Evolutionary conservation across 805 yeast species (phyloP).

Genomic region (Wickerhamomyces pijperi): DNA sequence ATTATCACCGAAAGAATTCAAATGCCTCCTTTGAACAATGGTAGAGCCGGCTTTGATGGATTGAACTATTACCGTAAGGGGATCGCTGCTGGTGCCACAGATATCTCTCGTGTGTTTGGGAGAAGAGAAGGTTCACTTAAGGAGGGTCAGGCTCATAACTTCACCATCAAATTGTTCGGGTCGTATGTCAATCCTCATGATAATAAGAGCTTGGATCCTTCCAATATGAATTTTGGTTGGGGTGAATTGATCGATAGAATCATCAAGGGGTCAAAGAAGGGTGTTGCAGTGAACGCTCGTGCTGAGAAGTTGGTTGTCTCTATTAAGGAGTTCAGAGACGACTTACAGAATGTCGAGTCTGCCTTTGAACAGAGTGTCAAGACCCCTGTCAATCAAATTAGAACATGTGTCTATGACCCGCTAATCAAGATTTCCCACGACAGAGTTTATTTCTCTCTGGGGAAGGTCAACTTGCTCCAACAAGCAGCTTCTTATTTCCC

Average conservation of each 20-base stretch:
- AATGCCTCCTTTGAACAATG: too few relatives aligned
- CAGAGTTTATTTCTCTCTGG: slow-evolving; percentile 46
- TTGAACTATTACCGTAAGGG: slow-evolving; percentile 53
- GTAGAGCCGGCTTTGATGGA: too few relatives aligned
- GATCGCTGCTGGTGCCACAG: slow-evolving; percentile 81
- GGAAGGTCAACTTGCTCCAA: slow-evolving; percentile 29
- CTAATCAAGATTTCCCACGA: slow-evolving; percentile 42
- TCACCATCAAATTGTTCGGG: slow-evolving; percentile 60
- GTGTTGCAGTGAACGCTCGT: slow-evolving; percentile 73
- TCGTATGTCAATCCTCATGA: slow-evolving; percentile 39
- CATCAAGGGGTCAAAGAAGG: slow-evolving; percentile 60
- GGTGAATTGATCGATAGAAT: slow-evolving; percentile 77
- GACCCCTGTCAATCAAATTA: slow-evolving; percentile 53
- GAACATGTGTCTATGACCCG: slow-evolving; percentile 56
- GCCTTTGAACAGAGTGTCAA: slow-evolving; percentile 25
- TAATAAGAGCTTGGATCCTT: slow-evolving; percentile 24
- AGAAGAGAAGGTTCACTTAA: slow-evolving; percentile 47
- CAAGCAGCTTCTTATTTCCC: slow-evolving; percentile 18
- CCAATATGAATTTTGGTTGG: slow-evolving; percentile 63
- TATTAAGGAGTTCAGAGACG: slow-evolving; percentile 60
- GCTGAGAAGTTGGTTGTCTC: slow-evolving; percentile 62
- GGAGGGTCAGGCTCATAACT: slow-evolving; percentile 58
- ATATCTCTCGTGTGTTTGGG: slow-evolving; percentile 69
- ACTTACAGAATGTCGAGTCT: slow-evolving; percentile 19
- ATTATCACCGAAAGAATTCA: slow-evolving; percentile 61